phyloP scores from a whole-genome alignment of 495 filamentous ascomycete genomes.

The Aspergillus haitiensis region DNA sequence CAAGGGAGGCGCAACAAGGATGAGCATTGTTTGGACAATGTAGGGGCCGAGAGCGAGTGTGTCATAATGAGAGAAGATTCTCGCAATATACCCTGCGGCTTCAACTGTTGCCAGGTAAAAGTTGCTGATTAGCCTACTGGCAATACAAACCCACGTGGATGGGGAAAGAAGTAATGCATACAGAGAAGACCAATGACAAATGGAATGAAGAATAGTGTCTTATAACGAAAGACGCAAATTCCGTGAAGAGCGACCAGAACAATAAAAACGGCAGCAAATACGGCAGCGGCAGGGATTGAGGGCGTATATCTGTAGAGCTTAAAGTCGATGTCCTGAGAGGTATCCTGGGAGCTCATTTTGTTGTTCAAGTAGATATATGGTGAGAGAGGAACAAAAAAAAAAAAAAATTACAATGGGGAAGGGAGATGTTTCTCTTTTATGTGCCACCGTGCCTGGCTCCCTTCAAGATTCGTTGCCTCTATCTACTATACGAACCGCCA shows the following conservation, averaged over 20 bases:
- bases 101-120: neutral
- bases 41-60: neutral
- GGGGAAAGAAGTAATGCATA: neutral
- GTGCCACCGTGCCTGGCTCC: too few species aligned
- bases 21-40: constrained; percentile 1
- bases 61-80: constrained; percentile 3
- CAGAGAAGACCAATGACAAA: neutral
- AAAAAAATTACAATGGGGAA: too few species aligned
- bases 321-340: neutral
- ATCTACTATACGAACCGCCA: too few species aligned
- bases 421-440: too few species aligned
- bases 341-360: too few species aligned
- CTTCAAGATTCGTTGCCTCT: too few species aligned
- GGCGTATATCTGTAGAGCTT: neutral
- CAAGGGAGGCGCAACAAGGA: neutral
- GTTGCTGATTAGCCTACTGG: neutral
- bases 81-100: neutral
- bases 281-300: neutral
- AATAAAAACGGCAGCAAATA: neutral
- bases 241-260: neutral
- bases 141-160: too few species aligned
- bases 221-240: neutral
- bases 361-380: neutral
- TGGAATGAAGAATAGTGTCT: neutral
- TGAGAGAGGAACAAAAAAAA: neutral